A percentile compares a stretch with the other conserved stretches of the same genome.
phyloP scores from a whole-genome alignment of 2,329 filamentous ascomycete genomes.

The Phyllosticta citrichinensis region DNA sequence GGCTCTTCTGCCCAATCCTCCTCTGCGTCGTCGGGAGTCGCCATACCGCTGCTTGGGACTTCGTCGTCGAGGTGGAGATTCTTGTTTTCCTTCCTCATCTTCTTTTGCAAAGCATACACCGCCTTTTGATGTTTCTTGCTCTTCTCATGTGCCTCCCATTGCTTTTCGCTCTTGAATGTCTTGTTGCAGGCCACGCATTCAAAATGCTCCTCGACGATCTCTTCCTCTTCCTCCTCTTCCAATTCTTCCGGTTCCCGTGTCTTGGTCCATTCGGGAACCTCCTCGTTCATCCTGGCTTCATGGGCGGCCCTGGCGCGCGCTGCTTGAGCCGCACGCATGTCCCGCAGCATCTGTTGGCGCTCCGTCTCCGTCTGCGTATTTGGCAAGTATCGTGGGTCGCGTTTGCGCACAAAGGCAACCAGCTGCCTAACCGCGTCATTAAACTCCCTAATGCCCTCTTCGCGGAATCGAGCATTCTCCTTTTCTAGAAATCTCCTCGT shows the following conservation, averaged over 20 bases:
- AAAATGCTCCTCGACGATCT: slow-evolving; percentile 41
- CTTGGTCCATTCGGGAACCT: slow-evolving; percentile 67
- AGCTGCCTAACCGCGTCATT: slow-evolving; percentile 85
- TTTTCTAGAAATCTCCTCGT: slow-evolving; percentile 84
- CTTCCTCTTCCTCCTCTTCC: slow-evolving; percentile 41
- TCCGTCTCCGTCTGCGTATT: slow-evolving; percentile 72
- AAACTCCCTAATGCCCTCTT: slow-evolving; percentile 76
- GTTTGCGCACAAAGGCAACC: slow-evolving; percentile 79
- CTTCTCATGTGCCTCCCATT: slow-evolving; percentile 83
- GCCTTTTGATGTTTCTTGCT: slow-evolving; percentile 95
- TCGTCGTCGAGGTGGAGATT: slow-evolving; percentile 41
- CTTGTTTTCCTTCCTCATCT: slow-evolving; percentile 74
- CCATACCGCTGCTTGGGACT: slow-evolving; percentile 21
- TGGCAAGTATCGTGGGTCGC: slow-evolving; percentile 74
- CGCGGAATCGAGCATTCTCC: slow-evolving; percentile 76
- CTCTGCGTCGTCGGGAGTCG: slow-evolving; percentile 23
- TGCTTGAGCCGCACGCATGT: slow-evolving; percentile 74
- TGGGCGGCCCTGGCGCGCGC: slow-evolving; percentile 74
- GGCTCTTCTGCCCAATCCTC: slow-evolving; percentile 13
- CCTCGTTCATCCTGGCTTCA: slow-evolving; percentile 58
- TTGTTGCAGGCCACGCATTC: slow-evolving; percentile 57
- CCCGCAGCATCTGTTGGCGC: slow-evolving; percentile 65
- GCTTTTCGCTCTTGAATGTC: slow-evolving; percentile 79
- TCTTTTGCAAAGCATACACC: slow-evolving; percentile 64
- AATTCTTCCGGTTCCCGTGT: slow-evolving; percentile 45